Base-by-base conservation (phyloP, 345 rosid species). In the Cardamine resedifolia region DNA sequence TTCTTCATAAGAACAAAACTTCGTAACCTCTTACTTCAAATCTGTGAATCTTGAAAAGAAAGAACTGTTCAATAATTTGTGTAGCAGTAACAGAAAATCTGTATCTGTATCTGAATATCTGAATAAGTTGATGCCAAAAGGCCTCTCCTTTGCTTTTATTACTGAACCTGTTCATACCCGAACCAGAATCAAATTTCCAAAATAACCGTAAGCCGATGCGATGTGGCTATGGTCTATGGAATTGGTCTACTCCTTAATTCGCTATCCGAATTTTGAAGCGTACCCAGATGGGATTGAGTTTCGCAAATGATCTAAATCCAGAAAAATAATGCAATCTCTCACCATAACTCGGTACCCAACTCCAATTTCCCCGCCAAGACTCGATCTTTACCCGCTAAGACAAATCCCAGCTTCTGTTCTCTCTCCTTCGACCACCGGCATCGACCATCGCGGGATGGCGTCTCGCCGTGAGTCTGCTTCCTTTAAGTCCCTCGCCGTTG, bases 391-490 rank as follows among this genome's bases (percentile, higher is more conserved):
- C 55, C 44, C 61, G 11, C 34, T 49, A 19, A 58, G 50, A 78
- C 23, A 18, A 52, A 64, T 14, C 48, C 3, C 28, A 48, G 26
- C 67, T 21, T 58, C 68, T 50, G 23, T 49, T 43, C 26, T 78
- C 48, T 21, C 66, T 56, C 7, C 36, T 62, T 58, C 68, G 19
- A 39, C 75, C 62, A 49, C 77, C 20, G 38, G 47, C 7, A 44
- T 15, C 12, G 34, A 50, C 70, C 59, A 67, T 39, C 71, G 82
- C 24, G 74, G 38, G 70, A 90, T 84, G 96, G 83, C 86, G 74
- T 85, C 92, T 73, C 67, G 66, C 56, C 56, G 79, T 66, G 83
- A 81, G 78, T 71, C 82, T 68, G 9, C 61, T 38, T 74, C 81
- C 12, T 79, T 83, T 26, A 79, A 79, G 67, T 81, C 90, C 31